Conservation (phyloP, 2,329 filamentous ascomycete species). For the Lithohypha guttulata region DNA sequence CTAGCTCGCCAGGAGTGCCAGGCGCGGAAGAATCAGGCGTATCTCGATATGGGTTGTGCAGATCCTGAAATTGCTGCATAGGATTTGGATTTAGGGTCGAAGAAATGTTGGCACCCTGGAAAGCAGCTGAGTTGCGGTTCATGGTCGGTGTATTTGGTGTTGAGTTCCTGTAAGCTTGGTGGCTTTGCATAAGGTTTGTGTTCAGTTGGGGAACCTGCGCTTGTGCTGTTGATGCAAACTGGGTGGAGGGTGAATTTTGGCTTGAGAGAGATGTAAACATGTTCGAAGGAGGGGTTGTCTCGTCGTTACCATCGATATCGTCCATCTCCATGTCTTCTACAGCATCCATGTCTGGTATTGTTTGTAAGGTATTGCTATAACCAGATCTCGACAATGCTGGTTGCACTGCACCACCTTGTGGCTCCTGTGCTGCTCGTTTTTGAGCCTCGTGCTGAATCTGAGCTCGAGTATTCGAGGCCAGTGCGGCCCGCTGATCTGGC, state of each 20-base stretch:
- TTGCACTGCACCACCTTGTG: slow-evolving; percentile 16
- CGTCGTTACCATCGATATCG: slow-evolving; percentile 46
- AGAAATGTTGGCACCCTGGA: slow-evolving; percentile 89
- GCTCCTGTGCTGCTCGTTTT: slow-evolving; percentile 28
- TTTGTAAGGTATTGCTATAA: slow-evolving; percentile 23
- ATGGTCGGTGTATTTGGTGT: slow-evolving; percentile 77
- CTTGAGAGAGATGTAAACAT: slow-evolving; percentile 47
- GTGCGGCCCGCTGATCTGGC: slow-evolving; percentile 41
- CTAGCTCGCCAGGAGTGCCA: slow-evolving; percentile 61
- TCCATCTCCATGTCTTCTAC: slow-evolving; percentile 93
- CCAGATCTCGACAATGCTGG: slow-evolving; percentile 12
- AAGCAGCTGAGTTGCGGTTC: slow-evolving; percentile 41
- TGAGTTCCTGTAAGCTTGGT: slow-evolving; percentile 72
- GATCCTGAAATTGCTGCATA: slow-evolving; percentile 47
- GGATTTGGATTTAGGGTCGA: slow-evolving; percentile 79
- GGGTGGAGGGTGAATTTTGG: slow-evolving; percentile 56
- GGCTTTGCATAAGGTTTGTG: slow-evolving; percentile 62
- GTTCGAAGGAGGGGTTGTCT: slow-evolving; percentile 25
- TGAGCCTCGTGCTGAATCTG: slow-evolving; percentile 42
- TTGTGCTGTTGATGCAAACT: slow-evolving; percentile 46
- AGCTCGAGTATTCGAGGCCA: slow-evolving; percentile 33
- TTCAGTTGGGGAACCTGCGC: slow-evolving; percentile 59
- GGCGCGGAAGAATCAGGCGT: slow-evolving; percentile 59
- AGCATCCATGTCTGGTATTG: slow-evolving; percentile 30
- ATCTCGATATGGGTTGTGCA: slow-evolving; percentile 35